Evolutionary conservation across 73 alveolate genomes (phyloP), one percentile per base, ranked within the genome.

Genomic region (Paramecium tetraurelia): DNA sequence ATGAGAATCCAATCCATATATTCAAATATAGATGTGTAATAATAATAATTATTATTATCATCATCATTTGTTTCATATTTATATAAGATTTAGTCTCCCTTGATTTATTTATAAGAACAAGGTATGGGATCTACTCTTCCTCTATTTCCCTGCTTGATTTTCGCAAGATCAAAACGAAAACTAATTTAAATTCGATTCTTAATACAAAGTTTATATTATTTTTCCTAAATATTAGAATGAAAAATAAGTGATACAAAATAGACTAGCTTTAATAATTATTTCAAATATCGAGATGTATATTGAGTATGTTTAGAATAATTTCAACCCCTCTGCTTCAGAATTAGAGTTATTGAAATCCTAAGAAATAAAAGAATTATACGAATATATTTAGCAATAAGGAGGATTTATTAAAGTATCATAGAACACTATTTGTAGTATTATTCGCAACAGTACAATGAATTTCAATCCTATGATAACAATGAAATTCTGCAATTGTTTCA

Each of bases 1-100:
- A 75, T 75, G 87, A 75, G 84, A 63, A 63, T 53, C 69, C 20
- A 53, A 53, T 53, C n/a, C 69, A 53, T n/a, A 53, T 53, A 53
- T 53, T 53, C 69, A 53, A 53, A 53, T 53, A 53, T 53, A 53
- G 31, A 53, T 53, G 69, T 53, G 69, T 53, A 53, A 48, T 48
- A 48, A n/a, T 48, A 27, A 27, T 27, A 27, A 27, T 27, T 27
- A 27, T 27, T 27, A 27, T 27, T 27, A 27, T 27, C 31, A 27
- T 27, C 31, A 27, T 27, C 31, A 27, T 27, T 27, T 3, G n/a
- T 48, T 48, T 48, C 59, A 14, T 16, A 22, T 48, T 48, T 48
- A 5, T 53, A 53, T 40, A 8, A 10, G 5, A 5, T 53, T n/a
- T 53, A 18, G 33, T 53, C 21, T 1, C 33, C 12, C n/a, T 53